A percentile compares a stretch with the other conserved stretches of the same genome.
Evolutionary conservation across 257 asterid species (phyloP).

Genomic region (Schizonepeta tenuifolia): DNA sequence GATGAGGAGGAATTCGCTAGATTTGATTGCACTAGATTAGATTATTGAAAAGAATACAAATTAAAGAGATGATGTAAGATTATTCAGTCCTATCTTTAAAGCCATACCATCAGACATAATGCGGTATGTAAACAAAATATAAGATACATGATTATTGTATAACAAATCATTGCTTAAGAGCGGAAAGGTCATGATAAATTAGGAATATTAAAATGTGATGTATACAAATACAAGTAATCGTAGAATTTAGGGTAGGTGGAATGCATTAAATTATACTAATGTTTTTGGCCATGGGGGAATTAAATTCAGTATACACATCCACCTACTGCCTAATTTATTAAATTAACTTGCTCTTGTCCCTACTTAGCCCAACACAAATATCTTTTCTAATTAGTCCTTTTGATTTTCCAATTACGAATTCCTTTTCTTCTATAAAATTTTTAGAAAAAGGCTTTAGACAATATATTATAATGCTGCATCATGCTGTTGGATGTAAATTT

Average conservation of each 20-base stretch:
- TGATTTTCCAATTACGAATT: background rate
- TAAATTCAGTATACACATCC: background rate
- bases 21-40: background rate
- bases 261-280: slow-evolving; percentile 16
- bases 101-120: slow-evolving; percentile 44
- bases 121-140: slow-evolving; percentile 16
- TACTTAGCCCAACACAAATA: slow-evolving; percentile 42
- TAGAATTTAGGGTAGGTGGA: slow-evolving; percentile 39
- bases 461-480: too few species aligned
- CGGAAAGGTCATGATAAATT: too few species aligned
- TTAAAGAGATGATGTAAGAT: slow-evolving; percentile 1
- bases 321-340: slow-evolving; percentile 41
- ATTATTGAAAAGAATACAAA: background rate
- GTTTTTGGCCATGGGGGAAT: slow-evolving; percentile 19
- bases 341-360: slow-evolving; percentile 47
- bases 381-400: slow-evolving; percentile 18
- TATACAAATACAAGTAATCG: slow-evolving; percentile 31
- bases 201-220: background rate
- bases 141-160: too few species aligned
- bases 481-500: background rate
- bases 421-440: background rate
- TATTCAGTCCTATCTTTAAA: slow-evolving; percentile 36
- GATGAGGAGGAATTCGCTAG: background rate
- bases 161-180: too few species aligned
- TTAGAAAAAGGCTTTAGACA: too few species aligned